phyloP scores from a whole-genome alignment of 2,329 filamentous ascomycete species.

The Xylaria hypoxylon region DNA sequence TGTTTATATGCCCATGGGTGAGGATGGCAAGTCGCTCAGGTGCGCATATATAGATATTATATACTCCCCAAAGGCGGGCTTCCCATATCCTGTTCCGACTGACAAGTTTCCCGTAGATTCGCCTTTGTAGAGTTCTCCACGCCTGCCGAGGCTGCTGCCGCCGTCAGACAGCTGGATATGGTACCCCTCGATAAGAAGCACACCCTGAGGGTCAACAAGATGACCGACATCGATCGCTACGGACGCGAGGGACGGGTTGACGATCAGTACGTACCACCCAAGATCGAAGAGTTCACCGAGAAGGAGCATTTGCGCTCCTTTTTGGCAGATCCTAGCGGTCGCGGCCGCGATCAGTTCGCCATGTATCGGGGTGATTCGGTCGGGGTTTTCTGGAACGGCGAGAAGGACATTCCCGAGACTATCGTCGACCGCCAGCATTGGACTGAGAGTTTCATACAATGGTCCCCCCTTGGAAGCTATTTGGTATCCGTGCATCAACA shows the following conservation, averaged over 20 bases:
- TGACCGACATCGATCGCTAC: slow-evolving; percentile 97
- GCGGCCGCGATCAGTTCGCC: slow-evolving; percentile 93
- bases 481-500: slow-evolving; percentile 95
- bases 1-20: slow-evolving; percentile 93
- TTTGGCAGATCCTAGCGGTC: slow-evolving; percentile 81
- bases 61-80: background rate
- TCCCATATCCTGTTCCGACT: slow-evolving; percentile 1
- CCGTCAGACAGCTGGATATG: slow-evolving; percentile 87
- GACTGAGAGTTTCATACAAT: slow-evolving; percentile 98
- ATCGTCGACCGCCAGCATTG: slow-evolving; percentile 94
- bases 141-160: slow-evolving; percentile 87
- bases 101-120: slow-evolving; percentile 68
- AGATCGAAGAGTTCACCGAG: slow-evolving; percentile 86
- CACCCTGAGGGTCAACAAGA: slow-evolving; percentile 94
- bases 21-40: slow-evolving; percentile 87
- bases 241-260: slow-evolving; percentile 93
- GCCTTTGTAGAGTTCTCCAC: slow-evolving; percentile 98
- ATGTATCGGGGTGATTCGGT: slow-evolving; percentile 94
- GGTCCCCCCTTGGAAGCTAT: slow-evolving; percentile 95
- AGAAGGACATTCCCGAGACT: slow-evolving; percentile 87
- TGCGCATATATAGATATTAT: slow-evolving; percentile 69
- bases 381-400: slow-evolving; percentile 98
- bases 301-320: slow-evolving; percentile 96
- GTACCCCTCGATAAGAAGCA: slow-evolving; percentile 96
- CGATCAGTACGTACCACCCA: slow-evolving; percentile 86